Evolutionary conservation across 1,284 basidiomycete genomes (phyloP).

Genomic region (Ganoderma meredithae): DNA sequence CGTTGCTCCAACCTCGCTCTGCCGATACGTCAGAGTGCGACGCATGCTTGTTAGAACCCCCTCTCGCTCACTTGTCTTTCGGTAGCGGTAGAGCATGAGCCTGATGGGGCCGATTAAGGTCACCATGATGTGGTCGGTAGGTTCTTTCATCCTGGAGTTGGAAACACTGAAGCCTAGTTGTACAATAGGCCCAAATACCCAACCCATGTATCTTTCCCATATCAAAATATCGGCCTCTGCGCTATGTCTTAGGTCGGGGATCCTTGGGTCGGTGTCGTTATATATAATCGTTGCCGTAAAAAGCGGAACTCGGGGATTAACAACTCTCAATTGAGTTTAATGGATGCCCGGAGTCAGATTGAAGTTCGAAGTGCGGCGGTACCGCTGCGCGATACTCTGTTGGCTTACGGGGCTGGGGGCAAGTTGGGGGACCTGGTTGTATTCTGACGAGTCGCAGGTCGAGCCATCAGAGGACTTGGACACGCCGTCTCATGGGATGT

Average conservation of each 20-base stretch:
- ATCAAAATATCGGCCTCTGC: too few species aligned
- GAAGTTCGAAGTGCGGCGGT: neutral
- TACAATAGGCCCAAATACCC: too few species aligned
- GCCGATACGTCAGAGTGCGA: too few species aligned
- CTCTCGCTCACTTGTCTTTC: too few species aligned
- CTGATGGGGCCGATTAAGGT: too few species aligned
- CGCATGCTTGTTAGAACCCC: too few species aligned
- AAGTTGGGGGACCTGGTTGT: neutral
- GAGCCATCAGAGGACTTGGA: neutral
- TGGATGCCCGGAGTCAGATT: neutral
- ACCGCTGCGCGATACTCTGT: neutral
- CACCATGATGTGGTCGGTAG: too few species aligned
- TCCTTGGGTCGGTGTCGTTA: neutral
- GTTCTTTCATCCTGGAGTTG: too few species aligned
- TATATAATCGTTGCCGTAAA: neutral
- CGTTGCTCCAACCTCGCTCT: neutral
- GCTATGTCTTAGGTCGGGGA: neutral
- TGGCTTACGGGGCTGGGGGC: neutral
- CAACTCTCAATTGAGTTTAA: neutral
- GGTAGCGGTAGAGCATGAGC: too few species aligned
- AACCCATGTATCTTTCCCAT: too few species aligned
- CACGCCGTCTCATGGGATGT: neutral
- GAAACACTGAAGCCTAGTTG: too few species aligned
- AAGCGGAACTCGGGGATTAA: neutral
- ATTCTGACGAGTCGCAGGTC: neutral